Evolutionary conservation across 805 yeast genomes (phyloP), one percentile per base, ranked within the genome.

Genomic region (Metschnikowia colocasiae): DNA sequence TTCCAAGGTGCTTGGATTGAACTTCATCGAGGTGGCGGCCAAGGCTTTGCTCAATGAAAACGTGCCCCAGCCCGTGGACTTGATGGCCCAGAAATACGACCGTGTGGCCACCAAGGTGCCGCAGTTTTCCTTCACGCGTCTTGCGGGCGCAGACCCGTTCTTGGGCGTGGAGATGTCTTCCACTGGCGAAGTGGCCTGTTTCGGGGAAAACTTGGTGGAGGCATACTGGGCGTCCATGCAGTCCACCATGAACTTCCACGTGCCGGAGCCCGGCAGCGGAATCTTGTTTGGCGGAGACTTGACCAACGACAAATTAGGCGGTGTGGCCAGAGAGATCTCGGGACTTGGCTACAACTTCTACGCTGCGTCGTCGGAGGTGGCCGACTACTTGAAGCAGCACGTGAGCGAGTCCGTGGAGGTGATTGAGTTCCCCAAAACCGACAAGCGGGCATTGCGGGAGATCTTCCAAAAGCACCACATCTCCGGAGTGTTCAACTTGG

Each of bases 141-240:
- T 94, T 62, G 97, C 98, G 16, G 99, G 99, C 57, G 99, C 99
- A 43, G 99, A 94, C 69, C 99, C 99, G 54, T 91, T 87, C 79
- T 78, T 94, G 64, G 99, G 99, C 55, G 99, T 94, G 57, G 99
- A 94, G 75, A 94, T 94, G 99, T 85, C 98, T 6, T 91, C 98
- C 10, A 94, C 99, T 44, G 99, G 99, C 69, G 99, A 94, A 74
- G 87, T 94, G 65, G 99, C 99, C 26, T 87, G 97, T 65, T 94
- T 94, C 65, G 99, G 99, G 59, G 75, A 75, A 52, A 85, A 88
- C 68, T 67, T 85, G 53, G 60, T 78, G 47, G 98, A 94, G 71
- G 96, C 98, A 30, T 94, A 94, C 79, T 94, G 98, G 98, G 85
- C 97, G 38, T 85, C 98, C 13, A 82, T 92, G 60, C 97, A 94